Conservation (phyloP, 2,329 filamentous ascomycete species). For the Beauveria sp. region DNA sequence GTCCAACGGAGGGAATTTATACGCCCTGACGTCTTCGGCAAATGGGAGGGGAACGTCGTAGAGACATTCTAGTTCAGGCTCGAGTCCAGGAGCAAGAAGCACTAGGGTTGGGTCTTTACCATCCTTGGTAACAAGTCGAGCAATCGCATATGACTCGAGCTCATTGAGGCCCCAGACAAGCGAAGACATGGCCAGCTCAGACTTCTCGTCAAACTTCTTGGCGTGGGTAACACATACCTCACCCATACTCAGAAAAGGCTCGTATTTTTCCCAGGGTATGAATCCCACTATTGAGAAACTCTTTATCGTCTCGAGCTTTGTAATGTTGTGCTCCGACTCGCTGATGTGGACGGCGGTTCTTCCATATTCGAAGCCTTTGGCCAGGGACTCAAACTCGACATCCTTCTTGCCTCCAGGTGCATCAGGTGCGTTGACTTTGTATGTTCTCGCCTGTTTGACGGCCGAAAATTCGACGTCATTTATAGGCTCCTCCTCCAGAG, state of each 20-base stretch:
- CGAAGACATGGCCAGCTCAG: slow-evolving; percentile 77
- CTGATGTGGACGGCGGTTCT: slow-evolving; percentile 85
- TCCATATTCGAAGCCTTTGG: slow-evolving; percentile 93
- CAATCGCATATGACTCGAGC: slow-evolving; percentile 77
- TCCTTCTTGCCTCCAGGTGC: slow-evolving; percentile 74
- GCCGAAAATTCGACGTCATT: slow-evolving; percentile 52
- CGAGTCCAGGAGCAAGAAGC: slow-evolving; percentile 72
- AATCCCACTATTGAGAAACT: slow-evolving; percentile 83
- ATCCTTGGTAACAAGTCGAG: slow-evolving; percentile 77
- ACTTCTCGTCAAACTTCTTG: slow-evolving; percentile 70
- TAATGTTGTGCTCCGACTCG: slow-evolving; percentile 78
- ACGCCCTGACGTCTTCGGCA: slow-evolving; percentile 83
- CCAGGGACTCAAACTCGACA: slow-evolving; percentile 72
- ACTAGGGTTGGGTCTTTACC: slow-evolving; percentile 70
- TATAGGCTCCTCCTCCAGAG: slow-evolving; percentile 39
- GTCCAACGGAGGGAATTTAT: slow-evolving; percentile 85
- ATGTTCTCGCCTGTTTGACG: slow-evolving; percentile 71
- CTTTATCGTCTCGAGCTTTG: slow-evolving; percentile 71
- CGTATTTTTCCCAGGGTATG: slow-evolving; percentile 67
- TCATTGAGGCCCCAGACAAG: slow-evolving; percentile 83
- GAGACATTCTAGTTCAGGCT: slow-evolving; percentile 73
- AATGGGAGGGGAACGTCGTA: slow-evolving; percentile 89
- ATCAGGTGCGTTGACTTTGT: slow-evolving; percentile 69
- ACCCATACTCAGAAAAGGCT: slow-evolving; percentile 79
- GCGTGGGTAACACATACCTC: slow-evolving; percentile 71